Evolutionary conservation across 371 early-diverging fungal species (phyloP), one percentile per base, ranked within the genome.

Genomic region (Paraphysoderma sedebokerense): DNA sequence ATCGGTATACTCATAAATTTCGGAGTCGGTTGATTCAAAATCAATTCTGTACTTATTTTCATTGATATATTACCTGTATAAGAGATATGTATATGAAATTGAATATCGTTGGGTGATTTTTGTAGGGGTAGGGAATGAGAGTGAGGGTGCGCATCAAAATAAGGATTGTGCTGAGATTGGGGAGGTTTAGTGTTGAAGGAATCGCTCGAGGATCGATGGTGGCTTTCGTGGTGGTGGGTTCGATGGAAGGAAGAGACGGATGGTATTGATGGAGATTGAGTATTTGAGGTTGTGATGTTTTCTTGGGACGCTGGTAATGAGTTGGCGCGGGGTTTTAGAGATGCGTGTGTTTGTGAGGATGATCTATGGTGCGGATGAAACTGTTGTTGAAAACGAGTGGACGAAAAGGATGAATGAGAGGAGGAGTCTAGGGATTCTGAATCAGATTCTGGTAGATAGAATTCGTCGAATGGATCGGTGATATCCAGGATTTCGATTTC

Each of bases 401-500:
- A n/a, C n/a, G n/a, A n/a, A n/a, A n/a, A n/a, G n/a, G n/a, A n/a
- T n/a, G n/a, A n/a, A n/a, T n/a, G n/a, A n/a, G n/a, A n/a, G n/a
- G n/a, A n/a, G n/a, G n/a, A n/a, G n/a, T n/a, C n/a, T n/a, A n/a
- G n/a, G n/a, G n/a, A n/a, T n/a, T n/a, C n/a, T n/a, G n/a, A n/a
- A n/a, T n/a, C n/a, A n/a, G n/a, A n/a, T n/a, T n/a, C n/a, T 1
- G 66, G 62, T 22, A 73, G 58, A 57, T 95, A 95, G 59, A 91
- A 92, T 59, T 92, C 93, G 6, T 85, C 77, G 32, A 81, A 75
- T 0, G 92, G 92, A 47, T 87, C 88, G 17, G 81, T 78, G 19
- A 95, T 71, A 46, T 88, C 80, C 7, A 66, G 65, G 17, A 92
- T 79, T 40, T 81, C 79, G n/a, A 92, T 57, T 20, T 72, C 62